Conservation (phyloP, 2,329 filamentous ascomycete genomes). For the Talaromyces sp. region DNA sequence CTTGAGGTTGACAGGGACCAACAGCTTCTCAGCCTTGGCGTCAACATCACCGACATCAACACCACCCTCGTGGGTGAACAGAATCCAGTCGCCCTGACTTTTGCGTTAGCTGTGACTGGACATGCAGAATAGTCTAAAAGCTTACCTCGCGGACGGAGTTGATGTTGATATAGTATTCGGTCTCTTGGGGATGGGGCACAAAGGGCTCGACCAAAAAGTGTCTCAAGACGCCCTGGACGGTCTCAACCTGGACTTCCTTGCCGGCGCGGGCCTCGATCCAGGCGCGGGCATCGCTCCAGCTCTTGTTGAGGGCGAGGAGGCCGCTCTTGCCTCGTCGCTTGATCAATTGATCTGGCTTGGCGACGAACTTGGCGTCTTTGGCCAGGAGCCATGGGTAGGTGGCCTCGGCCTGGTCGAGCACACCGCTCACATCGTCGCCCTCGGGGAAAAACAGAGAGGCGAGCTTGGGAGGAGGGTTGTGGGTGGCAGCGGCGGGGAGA, state of each 20-base stretch:
- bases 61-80: slow-evolving; percentile 99
- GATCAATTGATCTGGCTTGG: slow-evolving; percentile 99
- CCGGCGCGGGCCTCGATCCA: slow-evolving; percentile 91
- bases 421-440: slow-evolving; percentile 71
- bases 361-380: slow-evolving; percentile 83
- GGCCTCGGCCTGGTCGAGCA: slow-evolving; percentile 92
- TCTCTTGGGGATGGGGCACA: slow-evolving; percentile 88
- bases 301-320: slow-evolving; percentile 92
- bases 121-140: not conserved
- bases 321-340: slow-evolving; percentile 99
- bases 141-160: slow-evolving; percentile 99
- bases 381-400: slow-evolving; percentile 94
- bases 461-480: slow-evolving; percentile 88
- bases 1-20: slow-evolving; percentile 91
- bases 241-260: slow-evolving; percentile 91
- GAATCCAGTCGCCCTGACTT: slow-evolving; percentile 90
- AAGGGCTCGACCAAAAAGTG: slow-evolving; percentile 98
- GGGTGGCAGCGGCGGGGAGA: slow-evolving; percentile 73
- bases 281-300: slow-evolving; percentile 85
- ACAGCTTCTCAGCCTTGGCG: slow-evolving; percentile 95
- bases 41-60: slow-evolving; percentile 99
- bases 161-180: slow-evolving; percentile 99
- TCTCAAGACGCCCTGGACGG: slow-evolving; percentile 77
- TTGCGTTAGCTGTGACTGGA: not conserved
- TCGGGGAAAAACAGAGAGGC: slow-evolving; percentile 90